Percentiles rank a stretch among this genome's conserved stretches.
Conservation (phyloP, 495 filamentous ascomycete genomes). For the Cladorrhinum samala region DNA sequence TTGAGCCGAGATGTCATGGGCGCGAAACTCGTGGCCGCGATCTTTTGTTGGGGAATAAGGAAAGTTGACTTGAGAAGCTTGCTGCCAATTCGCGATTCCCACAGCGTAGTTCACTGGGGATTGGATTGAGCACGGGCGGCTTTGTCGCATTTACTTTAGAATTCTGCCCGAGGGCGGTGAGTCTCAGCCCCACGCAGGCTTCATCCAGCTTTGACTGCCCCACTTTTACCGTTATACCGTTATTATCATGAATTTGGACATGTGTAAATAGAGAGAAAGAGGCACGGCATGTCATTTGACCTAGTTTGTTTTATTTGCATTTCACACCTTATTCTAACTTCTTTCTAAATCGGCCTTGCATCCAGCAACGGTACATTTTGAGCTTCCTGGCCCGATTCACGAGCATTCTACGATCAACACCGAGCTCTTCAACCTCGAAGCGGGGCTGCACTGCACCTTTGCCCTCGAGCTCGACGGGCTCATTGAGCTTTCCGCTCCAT, state of each 20-base stretch:
- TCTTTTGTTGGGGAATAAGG: background rate
- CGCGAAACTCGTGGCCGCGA: background rate
- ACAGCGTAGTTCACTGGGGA: background rate
- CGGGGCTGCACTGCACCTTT: slow-evolving; percentile 16
- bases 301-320: background rate
- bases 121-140: slow-evolving; percentile 1
- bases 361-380: slow-evolving; percentile 98
- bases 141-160: slow-evolving; percentile 11
- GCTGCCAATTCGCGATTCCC: background rate
- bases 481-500: slow-evolving; percentile 51
- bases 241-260: background rate
- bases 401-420: slow-evolving; percentile 76
- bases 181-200: background rate
- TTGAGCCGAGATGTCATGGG: background rate
- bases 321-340: slow-evolving; percentile 33
- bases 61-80: background rate
- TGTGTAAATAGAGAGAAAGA: too few relatives aligned
- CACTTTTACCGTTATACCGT: background rate
- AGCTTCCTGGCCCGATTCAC: slow-evolving; percentile 85
- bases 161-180: slow-evolving; percentile 17
- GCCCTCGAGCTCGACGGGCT: slow-evolving; percentile 20
- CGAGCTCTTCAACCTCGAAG: slow-evolving; percentile 72
- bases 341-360: slow-evolving; percentile 87
- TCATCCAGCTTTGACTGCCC: background rate
- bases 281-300: too few relatives aligned